Conservation (phyloP, 148 eudicot genomes). For the Pharnaceum exiguum region DNA sequence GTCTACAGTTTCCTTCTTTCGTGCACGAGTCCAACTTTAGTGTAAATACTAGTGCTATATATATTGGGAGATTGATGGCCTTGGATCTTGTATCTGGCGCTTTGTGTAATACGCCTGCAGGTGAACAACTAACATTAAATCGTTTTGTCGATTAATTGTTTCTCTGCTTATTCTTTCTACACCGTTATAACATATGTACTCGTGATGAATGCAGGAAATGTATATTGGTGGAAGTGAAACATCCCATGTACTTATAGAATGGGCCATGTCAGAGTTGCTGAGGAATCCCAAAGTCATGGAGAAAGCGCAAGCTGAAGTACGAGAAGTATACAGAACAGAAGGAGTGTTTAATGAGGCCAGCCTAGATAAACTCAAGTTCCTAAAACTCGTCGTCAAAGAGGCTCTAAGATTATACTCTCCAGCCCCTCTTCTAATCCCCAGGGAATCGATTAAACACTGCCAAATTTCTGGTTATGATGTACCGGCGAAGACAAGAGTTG, state of each 20-base stretch:
- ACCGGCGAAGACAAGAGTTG: slow-evolving; percentile 3
- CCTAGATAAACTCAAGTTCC: background rate
- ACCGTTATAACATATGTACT: background rate
- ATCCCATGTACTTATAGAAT: slow-evolving; percentile 15
- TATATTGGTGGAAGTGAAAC: slow-evolving; percentile 25
- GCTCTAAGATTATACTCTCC: slow-evolving; percentile 20
- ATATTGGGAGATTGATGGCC: no score
- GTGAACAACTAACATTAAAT: no score
- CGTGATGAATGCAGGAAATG: slow-evolving; percentile 16
- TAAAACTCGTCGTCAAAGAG: slow-evolving; percentile 21
- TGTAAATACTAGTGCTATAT: no score
- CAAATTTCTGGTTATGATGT: slow-evolving; percentile 19
- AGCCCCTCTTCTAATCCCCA: slow-evolving; percentile 11
- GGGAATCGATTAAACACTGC: slow-evolving; percentile 9
- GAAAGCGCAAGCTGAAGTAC: slow-evolving; percentile 15
- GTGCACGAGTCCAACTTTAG: no score
- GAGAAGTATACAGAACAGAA: slow-evolving; percentile 3
- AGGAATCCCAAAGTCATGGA: slow-evolving; percentile 15
- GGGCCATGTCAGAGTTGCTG: slow-evolving; percentile 24
- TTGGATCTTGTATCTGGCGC: no score
- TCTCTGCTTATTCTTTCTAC: background rate
- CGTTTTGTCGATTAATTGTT: background rate
- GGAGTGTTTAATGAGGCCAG: slow-evolving; percentile 6
- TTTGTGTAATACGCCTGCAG: no score
- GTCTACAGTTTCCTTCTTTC: no score